phyloP scores from a whole-genome alignment of 371 early-diverging fungal species.

The Batkoa obscura region DNA sequence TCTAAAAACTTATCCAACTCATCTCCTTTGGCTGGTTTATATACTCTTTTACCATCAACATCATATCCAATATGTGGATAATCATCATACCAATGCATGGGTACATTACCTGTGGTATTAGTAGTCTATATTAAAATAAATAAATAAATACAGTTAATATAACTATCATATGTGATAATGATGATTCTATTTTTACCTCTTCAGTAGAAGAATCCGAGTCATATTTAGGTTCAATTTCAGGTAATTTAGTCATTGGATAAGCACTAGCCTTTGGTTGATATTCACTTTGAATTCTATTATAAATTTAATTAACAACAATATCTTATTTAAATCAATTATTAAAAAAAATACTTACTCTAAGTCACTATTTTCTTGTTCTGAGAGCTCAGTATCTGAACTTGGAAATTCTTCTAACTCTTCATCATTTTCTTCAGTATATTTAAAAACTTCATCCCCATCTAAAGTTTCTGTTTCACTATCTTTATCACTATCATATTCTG shows the following conservation, averaged over 20 bases:
- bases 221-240: conserved; percentile 79
- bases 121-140: conserved; percentile 15
- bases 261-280: not conserved
- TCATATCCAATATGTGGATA: conserved; percentile 93
- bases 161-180: too few species aligned
- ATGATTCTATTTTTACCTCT: conserved; percentile 46
- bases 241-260: conserved; percentile 9
- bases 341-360: not conserved
- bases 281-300: not conserved
- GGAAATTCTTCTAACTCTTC: conserved; percentile 1
- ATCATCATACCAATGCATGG: conserved; percentile 92
- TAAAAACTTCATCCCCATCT: not conserved
- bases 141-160: not conserved
- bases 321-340: not conserved
- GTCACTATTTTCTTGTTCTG: not conserved
- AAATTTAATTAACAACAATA: not conserved
- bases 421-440: not conserved
- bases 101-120: conserved; percentile 82
- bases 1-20: conserved; percentile 83
- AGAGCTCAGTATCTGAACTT: not conserved
- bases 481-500: not conserved
- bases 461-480: not conserved
- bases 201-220: conserved; percentile 82
- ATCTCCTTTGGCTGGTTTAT: conserved; percentile 70
- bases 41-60: conserved; percentile 73